Base-by-base conservation (phyloP, 768 basidiomycete genomes). In the Leccinum longicurvipes region DNA sequence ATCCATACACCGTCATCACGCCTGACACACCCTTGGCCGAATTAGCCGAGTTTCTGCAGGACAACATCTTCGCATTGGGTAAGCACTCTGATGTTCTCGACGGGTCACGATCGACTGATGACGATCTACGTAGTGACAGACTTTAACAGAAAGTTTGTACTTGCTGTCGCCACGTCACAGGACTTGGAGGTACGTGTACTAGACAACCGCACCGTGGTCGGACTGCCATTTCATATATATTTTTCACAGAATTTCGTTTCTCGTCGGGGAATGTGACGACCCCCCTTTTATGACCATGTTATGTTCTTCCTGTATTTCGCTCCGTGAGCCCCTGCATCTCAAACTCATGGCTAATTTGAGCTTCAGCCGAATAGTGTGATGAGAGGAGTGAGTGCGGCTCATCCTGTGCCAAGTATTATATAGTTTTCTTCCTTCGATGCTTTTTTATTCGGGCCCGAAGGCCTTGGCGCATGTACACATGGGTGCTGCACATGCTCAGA, bases 1-100 rank as follows among this genome's bases (percentile, higher is more conserved):
- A 86, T 53, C 85, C 87, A 3, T 93, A 93, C 70, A 86, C 83
- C 12, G 72, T 88, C 52, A 91, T 96, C 61, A 91, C 91, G 1
- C 92, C 93, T 1, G 74, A 81, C 45, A 88, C 93, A 6, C 81
- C 90, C 2, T 78, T 96, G 10, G 81, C 82, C 1, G 90, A 92
- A 12, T 76, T 96, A n/a, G 92, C 93, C 63, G 77, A 75, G 11
- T 97, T 97, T 72, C 75, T 96, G 51, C 74, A 77, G 60, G 53
- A 75, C 21, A 87, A 91, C 60, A 78, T 87, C 39, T 93, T 93
- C 60, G 91, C 90, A 2, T 71, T 93, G 25, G 87, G 91, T 87
- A 51, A 46, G 79, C 64, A 12, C 29, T 47, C 45, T 19, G 17
- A 32, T 24, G 12, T 45, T 25, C 49, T 47, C 42, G 39, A 10